phyloP scores from a whole-genome alignment of 148 eudicot species.

The Amaranthus palmeri region DNA sequence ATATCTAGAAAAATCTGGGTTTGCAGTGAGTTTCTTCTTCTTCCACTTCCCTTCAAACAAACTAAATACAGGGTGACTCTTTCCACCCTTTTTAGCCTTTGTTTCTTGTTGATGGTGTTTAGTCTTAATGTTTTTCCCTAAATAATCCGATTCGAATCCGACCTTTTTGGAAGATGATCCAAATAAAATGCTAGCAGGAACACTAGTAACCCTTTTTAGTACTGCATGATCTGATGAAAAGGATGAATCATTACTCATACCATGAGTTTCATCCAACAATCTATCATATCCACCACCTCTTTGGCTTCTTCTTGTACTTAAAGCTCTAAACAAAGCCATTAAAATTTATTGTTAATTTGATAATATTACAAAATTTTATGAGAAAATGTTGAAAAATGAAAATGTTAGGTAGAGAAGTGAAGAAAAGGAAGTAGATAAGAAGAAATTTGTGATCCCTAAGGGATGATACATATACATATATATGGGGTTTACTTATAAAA shows the following conservation, averaged over 20 bases:
- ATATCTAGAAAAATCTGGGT: slow-evolving; percentile 47
- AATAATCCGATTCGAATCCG: background rate
- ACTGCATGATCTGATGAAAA: slow-evolving; percentile 3
- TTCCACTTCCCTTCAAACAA: slow-evolving; percentile 30
- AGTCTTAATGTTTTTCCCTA: background rate
- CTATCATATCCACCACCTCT: slow-evolving; percentile 32
- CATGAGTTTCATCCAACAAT: slow-evolving; percentile 18
- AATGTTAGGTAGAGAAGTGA: background rate
- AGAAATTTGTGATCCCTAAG: too few relatives aligned
- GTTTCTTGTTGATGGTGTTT: slow-evolving; percentile 4
- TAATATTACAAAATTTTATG: background rate
- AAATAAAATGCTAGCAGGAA: slow-evolving; percentile 31
- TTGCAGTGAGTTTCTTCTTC: slow-evolving; percentile 42
- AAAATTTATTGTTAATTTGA: background rate
- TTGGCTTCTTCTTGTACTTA: slow-evolving; percentile 29
- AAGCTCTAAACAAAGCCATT: slow-evolving; percentile 37
- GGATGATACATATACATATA: background rate
- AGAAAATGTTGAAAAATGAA: background rate
- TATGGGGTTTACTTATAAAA: background rate
- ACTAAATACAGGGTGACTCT: slow-evolving; percentile 37
- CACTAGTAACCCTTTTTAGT: slow-evolving; percentile 30
- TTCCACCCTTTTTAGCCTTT: slow-evolving; percentile 11
- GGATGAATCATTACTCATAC: background rate
- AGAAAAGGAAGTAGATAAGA: background rate
- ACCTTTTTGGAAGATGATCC: slow-evolving; percentile 31